phyloP scores from a whole-genome alignment of 2,329 filamentous ascomycete species.

The Xylariaceae sp. region DNA sequence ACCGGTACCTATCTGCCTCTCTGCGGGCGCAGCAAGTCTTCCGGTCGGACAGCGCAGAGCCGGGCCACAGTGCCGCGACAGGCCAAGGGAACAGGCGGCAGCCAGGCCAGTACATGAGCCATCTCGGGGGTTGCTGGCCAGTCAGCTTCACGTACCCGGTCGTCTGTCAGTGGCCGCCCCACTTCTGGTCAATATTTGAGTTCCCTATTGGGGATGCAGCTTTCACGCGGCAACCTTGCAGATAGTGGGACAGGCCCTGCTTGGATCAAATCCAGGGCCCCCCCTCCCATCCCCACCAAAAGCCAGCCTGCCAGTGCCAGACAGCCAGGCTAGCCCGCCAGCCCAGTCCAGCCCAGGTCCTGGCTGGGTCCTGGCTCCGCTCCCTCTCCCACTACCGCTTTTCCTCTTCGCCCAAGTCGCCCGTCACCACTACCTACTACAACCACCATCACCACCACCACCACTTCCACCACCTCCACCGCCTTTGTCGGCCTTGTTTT shows the following conservation, averaged over 20 bases:
- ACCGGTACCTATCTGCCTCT: too few relatives aligned
- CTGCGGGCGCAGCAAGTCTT: too few relatives aligned
- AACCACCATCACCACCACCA: conserved; percentile 11
- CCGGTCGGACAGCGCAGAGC: too few relatives aligned
- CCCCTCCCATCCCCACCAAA: conserved; percentile 12
- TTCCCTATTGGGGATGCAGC: conserved; percentile 24
- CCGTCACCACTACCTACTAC: conserved; percentile 2
- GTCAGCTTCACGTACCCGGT: conserved; percentile 16
- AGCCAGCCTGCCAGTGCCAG: conserved; percentile 4
- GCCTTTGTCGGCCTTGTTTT: not conserved
- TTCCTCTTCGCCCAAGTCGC: conserved; percentile 5
- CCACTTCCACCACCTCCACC: conserved; percentile 2
- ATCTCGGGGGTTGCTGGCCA: conserved; percentile 11
- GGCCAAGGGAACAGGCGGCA: conserved; percentile 5
- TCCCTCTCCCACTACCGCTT: conserved; percentile 17
- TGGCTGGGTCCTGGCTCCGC: conserved; percentile 5
- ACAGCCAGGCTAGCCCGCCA: conserved; percentile 13
- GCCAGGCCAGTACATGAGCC: conserved; percentile 7
- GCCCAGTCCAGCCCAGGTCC: conserved; percentile 1
- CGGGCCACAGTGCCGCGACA: conserved; percentile 8
- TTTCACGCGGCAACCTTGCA: conserved; percentile 19
- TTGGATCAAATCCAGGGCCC: conserved; percentile 9
- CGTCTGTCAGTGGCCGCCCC: conserved; percentile 15
- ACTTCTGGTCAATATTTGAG: conserved; percentile 24
- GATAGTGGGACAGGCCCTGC: not conserved